Base-by-base conservation (phyloP, 306 rosid species). In the Quercus alba region DNA sequence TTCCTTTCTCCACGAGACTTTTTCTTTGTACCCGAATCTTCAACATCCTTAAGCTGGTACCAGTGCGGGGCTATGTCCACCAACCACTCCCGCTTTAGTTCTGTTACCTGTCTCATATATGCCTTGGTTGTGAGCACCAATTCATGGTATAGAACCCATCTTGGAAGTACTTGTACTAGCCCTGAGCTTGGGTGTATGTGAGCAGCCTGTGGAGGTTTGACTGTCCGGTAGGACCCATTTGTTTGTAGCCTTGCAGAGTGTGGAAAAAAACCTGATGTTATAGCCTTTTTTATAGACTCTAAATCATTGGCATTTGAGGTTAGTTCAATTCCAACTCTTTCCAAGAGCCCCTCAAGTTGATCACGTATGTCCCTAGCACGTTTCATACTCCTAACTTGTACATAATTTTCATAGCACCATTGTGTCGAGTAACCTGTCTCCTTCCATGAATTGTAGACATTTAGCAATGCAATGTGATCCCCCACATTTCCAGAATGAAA, bases 321-420 rank as follows among this genome's bases (percentile, higher is more conserved):
- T 15, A 86, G 67, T 84, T 95, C 96, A n/a, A 95, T 95, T 86
- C 90, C 98, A 51, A 95, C 98, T 90, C 99, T 88, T 84, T 95
- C 98, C 75, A 93, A 56, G 18, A 95, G 91, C 69, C 98, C 97
- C 78, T 91, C 91, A 14, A 95, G 99, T 86, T 95, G 98, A 88
- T 93, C 99, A 61, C 98, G 91, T 23, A 93, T 72, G 85, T 95
- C 99, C 85, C 97, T 90, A 2, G 98, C 99, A 72, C 90, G 97
- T 83, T 93, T 95, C 98, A 95, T 95, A 81, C 99, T 93, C 84
- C 99, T 91, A 70, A 91, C 97, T 97, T 95, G 99, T 75, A 95
- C 90, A 75, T 91, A 93, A 78, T 91, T 95, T 77, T 95, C 99
- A 35, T 85, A 95, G 80, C 99, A 93, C 99, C 99, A 95, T 44